phyloP scores from a whole-genome alignment of 2,329 filamentous ascomycete genomes.

The Fusarium miscanthi region DNA sequence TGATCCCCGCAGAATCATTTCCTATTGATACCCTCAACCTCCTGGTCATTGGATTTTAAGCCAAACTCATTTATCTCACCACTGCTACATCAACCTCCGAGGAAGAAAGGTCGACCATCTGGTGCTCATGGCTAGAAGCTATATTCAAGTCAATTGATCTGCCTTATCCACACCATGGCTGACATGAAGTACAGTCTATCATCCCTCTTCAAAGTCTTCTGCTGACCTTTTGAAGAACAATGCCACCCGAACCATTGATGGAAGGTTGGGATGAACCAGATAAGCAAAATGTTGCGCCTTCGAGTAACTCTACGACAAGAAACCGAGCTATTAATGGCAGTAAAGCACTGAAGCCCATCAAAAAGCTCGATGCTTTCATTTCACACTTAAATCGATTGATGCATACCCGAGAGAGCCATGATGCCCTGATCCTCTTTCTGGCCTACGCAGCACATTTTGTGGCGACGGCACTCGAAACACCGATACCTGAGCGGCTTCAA shows the following conservation, averaged over 20 bases:
- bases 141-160: accelerated
- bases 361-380: slow-evolving; percentile 25
- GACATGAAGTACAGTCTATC: background rate
- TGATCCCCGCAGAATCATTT: slow-evolving; percentile 9
- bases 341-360: background rate
- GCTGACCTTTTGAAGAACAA: background rate
- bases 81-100: background rate
- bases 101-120: background rate
- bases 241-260: background rate
- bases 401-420: slow-evolving; percentile 30
- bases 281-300: background rate
- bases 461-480: slow-evolving; percentile 15
- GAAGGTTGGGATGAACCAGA: background rate
- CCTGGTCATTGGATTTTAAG: background rate
- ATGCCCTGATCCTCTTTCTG: slow-evolving; percentile 24
- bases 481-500: background rate
- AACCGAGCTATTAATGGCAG: accelerated
- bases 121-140: accelerated
- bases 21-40: background rate
- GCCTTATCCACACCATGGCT: background rate
- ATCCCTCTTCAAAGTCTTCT: accelerated
- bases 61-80: background rate
- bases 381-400: slow-evolving; percentile 22
- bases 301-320: accelerated
- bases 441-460: slow-evolving; percentile 27